Evolutionary conservation across 352 stramenopile genomes (phyloP).

Genomic region (Pythium dissotocum): DNA sequence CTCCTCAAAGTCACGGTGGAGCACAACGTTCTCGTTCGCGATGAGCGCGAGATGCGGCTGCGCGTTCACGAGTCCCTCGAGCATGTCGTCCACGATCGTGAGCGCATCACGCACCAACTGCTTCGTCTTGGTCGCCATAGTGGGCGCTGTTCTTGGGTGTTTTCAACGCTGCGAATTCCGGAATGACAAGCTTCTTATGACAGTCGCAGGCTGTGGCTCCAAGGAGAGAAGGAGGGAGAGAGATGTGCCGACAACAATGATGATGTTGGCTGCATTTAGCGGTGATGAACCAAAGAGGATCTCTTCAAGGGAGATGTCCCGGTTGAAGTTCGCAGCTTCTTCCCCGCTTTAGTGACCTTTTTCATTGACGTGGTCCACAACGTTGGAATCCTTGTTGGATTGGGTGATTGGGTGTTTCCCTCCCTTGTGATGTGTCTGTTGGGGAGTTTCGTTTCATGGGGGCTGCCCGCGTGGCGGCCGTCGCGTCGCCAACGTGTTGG

Average conservation of each 20-base stretch:
- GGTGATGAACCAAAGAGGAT: neutral
- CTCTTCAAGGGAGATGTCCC: constrained; percentile 1
- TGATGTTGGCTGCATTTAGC: neutral
- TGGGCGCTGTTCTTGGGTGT: neutral
- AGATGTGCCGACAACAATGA: neutral
- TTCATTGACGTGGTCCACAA: constrained; percentile 19
- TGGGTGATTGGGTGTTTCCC: constrained; percentile 28
- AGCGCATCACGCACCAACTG: constrained; percentile 57
- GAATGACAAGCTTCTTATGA: neutral
- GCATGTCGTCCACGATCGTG: constrained; percentile 73
- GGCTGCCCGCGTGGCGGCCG: constrained; percentile 23
- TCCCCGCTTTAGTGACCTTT: constrained; percentile 11
- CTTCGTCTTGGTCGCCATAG: constrained; percentile 28
- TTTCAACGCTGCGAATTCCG: neutral
- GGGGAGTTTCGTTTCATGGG: constrained; percentile 26
- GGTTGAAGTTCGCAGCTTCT: constrained; percentile 19
- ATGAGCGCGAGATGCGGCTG: constrained; percentile 75
- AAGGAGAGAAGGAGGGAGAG: neutral
- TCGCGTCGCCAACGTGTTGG: constrained; percentile 5
- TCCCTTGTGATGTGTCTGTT: constrained; percentile 15
- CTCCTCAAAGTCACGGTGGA: constrained; percentile 68
- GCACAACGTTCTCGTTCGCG: constrained; percentile 54
- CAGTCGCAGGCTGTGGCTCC: neutral
- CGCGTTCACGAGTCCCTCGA: constrained; percentile 66
- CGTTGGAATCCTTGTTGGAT: neutral